phyloP scores from a whole-genome alignment of 106 monocot genomes.

The Iris macrosiphon region DNA sequence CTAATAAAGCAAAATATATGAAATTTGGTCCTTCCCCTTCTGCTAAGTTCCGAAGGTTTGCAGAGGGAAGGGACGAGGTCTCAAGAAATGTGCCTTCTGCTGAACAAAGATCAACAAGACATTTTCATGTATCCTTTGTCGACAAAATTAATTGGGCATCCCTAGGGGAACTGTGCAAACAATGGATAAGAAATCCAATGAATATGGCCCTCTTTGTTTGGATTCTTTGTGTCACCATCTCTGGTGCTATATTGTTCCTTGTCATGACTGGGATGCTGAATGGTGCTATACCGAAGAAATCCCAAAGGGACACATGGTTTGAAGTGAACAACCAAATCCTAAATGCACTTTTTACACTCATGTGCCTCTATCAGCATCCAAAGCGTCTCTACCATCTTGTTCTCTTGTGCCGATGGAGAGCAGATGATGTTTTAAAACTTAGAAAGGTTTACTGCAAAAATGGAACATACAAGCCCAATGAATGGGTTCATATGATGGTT shows the following conservation, averaged over 20 bases:
- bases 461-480: conserved; percentile 42
- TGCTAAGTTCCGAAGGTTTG: conserved; percentile 51
- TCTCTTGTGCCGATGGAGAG: conserved; percentile 41
- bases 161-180: conserved; percentile 19
- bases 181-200: conserved; percentile 54
- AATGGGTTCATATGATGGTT: conserved; percentile 63
- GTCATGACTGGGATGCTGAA: conserved; percentile 64
- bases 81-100: conserved; percentile 56
- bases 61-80: conserved; percentile 54
- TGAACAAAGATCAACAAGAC: conserved; percentile 11
- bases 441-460: conserved; percentile 66
- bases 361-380: conserved; percentile 65
- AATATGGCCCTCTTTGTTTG: conserved; percentile 51
- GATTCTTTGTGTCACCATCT: conserved; percentile 36
- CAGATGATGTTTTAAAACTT: conserved; percentile 32
- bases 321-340: conserved; percentile 84
- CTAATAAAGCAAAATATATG: conserved; percentile 16
- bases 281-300: conserved; percentile 44
- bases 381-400: conserved; percentile 40
- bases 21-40: conserved; percentile 70
- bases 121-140: conserved; percentile 18
- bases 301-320: conserved; percentile 71
- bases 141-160: conserved; percentile 18
- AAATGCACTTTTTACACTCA: conserved; percentile 61
- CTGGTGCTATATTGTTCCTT: conserved; percentile 44